Base-by-base conservation (phyloP, 495 filamentous ascomycete genomes). In the Lophiotrema nucula region DNA sequence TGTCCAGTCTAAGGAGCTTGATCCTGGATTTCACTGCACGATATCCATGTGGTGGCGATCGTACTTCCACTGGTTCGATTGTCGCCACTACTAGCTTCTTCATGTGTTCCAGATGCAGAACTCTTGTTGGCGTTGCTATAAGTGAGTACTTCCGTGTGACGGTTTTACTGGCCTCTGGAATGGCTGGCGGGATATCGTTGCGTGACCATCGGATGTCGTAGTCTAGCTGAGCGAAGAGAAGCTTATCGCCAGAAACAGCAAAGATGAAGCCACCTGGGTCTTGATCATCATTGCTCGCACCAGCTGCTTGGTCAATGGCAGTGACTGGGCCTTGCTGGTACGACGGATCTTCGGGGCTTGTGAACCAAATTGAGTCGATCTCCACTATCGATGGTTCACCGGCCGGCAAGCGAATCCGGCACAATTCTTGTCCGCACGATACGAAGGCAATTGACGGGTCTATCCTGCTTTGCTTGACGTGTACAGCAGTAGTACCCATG, bases 51-150 rank as follows among this genome's bases (percentile, higher is more conserved):
- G 52, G 53, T 12, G 50, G 48, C 4, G 21, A 16, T 46, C 48
- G 47, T 38, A 38, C 58, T 43, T 82, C 56, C 64, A 65, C 55
- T 77, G 58, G 21, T 18, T 69, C 67, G 15, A 64, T 68, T 3
- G 81, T 75, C 1, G 78, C 81, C 0, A 76, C 77, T 31, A 86
- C 71, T 2, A 87, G 73, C 53, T 77, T 74, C 3, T 75, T 69
- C 4, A 83, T 71, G 25, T 60, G 61, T 11, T 73, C 69, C 2
- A 78, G 82, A 64, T 82, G 85, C 12, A 84, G 53, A 0, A 86
- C 58, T 35, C 76, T 79, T 4, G 70, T 71, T 13, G 83, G 83
- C 1, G 79, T 79, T 2, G 78, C 77, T 10, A 56, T 52, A 4
- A 83, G 61, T 0, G 68, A 68, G 0, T 84, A 68, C 41, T 73